Evolutionary conservation across 2,329 filamentous ascomycete genomes (phyloP), one percentile per base, ranked within the genome.

Genomic region (Botryotinia globosa): DNA sequence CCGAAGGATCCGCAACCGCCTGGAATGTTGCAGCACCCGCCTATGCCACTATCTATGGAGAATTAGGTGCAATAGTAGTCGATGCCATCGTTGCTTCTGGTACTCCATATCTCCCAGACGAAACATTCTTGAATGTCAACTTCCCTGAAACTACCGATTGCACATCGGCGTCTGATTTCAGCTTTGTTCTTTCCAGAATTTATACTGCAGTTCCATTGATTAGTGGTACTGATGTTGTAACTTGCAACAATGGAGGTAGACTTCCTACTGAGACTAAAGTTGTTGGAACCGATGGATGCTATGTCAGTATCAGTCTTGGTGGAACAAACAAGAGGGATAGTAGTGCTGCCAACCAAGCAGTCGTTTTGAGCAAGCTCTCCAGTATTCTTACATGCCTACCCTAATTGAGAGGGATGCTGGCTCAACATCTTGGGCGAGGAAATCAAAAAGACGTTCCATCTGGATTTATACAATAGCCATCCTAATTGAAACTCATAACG

Each of bases 251-350:
- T 32, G 65, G 65, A 56, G 65, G 65, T 22, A 68, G 65, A 56
- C 65, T 68, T 18, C 65, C 65, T 32, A 68, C 48, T 39, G 65
- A 68, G 37, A 56, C 48, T 6, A 32, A 6, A 8, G 65, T 68
- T 22, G 48, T 68, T 29, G 65, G 65, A 44, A 68, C 65, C 1
- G n/a, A 42, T 25, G 65, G 65, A 42, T 68, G 65, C 37, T 56
- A 68, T 68, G 65, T n/a, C n/a, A 68, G 65, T 68, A 68, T 68
- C n/a, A 68, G 65, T 58, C 25, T 68, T 56, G 65, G 65, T 44
- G 65, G 65, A 68, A 68, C 65, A 12, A 42, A 68, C 12, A 68
- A 68, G 65, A 68, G 65, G 32, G 65, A 68, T 44, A 37, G 48
- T 16, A 68, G n/a, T 32, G 65, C 65, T 42, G 18, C n/a, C 4